These are phyloP conservation scores for Clonostachys sp. DNA, from an alignment of 2,329 filamentous ascomycete species.

Conservation along the genomic window DNA sequence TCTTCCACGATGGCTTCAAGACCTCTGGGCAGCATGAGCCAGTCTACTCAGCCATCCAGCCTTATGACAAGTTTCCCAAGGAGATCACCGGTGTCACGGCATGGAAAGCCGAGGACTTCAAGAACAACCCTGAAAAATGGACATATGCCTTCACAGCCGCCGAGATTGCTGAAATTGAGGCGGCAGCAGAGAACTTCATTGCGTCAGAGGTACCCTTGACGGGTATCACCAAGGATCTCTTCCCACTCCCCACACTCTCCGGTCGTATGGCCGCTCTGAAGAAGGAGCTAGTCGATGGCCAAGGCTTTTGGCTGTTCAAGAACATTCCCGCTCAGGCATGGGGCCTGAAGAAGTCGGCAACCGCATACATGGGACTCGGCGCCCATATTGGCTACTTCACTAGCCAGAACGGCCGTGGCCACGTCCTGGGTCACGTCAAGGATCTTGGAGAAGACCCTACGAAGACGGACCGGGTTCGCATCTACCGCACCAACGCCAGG, in stretches of 20 bases:
- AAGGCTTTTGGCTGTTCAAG: conserved; percentile 88
- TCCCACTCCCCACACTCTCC: conserved; percentile 34
- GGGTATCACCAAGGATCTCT: conserved; percentile 57
- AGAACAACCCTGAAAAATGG: conserved; percentile 62
- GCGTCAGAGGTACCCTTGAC: conserved; percentile 60
- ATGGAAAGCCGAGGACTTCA: conserved; percentile 65
- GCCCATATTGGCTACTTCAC: conserved; percentile 86
- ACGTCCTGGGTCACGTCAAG: conserved; percentile 86
- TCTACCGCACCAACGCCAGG: conserved; percentile 77
- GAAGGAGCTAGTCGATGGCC: conserved; percentile 62
- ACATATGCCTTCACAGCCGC: conserved; percentile 62
- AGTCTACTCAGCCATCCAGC: conserved; percentile 55
- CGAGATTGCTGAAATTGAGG: conserved; percentile 62
- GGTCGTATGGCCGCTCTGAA: conserved; percentile 26
- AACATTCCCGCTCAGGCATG: conserved; percentile 73
- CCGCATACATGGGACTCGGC: conserved; percentile 87
- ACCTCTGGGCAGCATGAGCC: conserved; percentile 69
- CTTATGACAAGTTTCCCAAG: conserved; percentile 67
- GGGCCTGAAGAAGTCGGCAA: conserved; percentile 74
- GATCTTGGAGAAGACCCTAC: conserved; percentile 78
- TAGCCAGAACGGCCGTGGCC: conserved; percentile 78
- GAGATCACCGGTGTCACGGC: conserved; percentile 68
- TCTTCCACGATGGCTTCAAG: conserved; percentile 42
- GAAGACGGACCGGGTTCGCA: conserved; percentile 82
- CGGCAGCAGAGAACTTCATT: conserved; percentile 64